Evolutionary conservation across 257 asterid genomes (phyloP).

Genomic region (Catharanthus roseus): DNA sequence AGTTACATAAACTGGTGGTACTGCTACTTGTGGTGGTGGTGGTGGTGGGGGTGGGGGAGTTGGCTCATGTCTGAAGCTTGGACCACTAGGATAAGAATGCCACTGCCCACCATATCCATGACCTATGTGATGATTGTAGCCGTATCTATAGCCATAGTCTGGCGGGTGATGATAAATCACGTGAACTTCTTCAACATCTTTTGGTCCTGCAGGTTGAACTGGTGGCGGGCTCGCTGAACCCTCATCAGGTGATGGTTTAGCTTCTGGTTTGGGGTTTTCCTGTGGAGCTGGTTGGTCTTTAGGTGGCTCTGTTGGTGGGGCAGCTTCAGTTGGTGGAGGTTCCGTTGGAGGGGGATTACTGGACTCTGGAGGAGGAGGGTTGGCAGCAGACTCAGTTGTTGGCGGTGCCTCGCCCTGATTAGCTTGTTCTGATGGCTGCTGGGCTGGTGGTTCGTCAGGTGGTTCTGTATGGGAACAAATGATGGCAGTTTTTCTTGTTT

Average conservation of each 20-base stretch:
- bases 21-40: conserved; percentile 15
- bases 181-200: conserved; percentile 61
- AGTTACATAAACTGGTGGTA: conserved; percentile 37
- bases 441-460: conserved; percentile 44
- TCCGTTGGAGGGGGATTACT: conserved; percentile 35
- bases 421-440: conserved; percentile 29
- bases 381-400: conserved; percentile 28
- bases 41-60: conserved; percentile 21
- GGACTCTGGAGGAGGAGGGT: conserved; percentile 35
- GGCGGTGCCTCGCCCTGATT: conserved; percentile 25
- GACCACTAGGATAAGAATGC: conserved; percentile 23
- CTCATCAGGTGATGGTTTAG: conserved; percentile 26
- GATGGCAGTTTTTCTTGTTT: conserved; percentile 62
- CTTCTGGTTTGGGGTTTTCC: conserved; percentile 38
- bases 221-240: conserved; percentile 24
- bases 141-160: conserved; percentile 39
- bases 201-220: conserved; percentile 30
- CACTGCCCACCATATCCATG: conserved; percentile 28
- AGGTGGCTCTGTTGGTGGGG: conserved; percentile 31
- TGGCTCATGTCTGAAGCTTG: conserved; percentile 20
- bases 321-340: conserved; percentile 26
- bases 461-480: conserved; percentile 62
- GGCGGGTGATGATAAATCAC: conserved; percentile 65
- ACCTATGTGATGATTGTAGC: conserved; percentile 25
- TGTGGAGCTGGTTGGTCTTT: conserved; percentile 26